These are phyloP conservation scores for Entomophthora muscae DNA, from an alignment of 371 early-diverging fungal genomes.

Conservation along the genomic window DNA sequence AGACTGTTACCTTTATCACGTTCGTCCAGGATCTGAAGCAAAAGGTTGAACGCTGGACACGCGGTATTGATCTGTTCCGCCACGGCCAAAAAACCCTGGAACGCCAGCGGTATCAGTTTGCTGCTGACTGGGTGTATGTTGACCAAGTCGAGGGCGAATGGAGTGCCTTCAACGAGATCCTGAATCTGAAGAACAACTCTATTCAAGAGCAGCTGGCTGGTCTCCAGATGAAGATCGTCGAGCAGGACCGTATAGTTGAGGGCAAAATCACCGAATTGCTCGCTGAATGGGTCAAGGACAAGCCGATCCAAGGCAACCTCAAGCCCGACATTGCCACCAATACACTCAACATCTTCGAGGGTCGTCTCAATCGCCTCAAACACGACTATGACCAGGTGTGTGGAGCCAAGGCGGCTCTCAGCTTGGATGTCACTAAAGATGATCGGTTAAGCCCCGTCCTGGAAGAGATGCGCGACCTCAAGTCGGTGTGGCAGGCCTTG, in stretches of 20 bases:
- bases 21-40: constrained; percentile 87
- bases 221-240: constrained; percentile 74
- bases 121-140: constrained; percentile 84
- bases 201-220: constrained; percentile 83
- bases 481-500: constrained; percentile 83
- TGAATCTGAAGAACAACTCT: constrained; percentile 73
- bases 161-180: constrained; percentile 89
- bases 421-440: constrained; percentile 48
- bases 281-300: constrained; percentile 83
- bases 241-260: constrained; percentile 74
- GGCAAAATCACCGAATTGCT: constrained; percentile 69
- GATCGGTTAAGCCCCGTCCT: constrained; percentile 71
- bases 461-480: constrained; percentile 86
- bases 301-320: constrained; percentile 87
- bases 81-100: constrained; percentile 86
- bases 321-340: constrained; percentile 71
- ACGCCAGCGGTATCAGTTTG: constrained; percentile 85
- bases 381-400: constrained; percentile 78
- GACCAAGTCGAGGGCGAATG: constrained; percentile 96
- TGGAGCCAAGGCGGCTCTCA: constrained; percentile 87
- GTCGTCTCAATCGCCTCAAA: constrained; percentile 58
- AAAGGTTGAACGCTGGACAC: constrained; percentile 64
- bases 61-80: constrained; percentile 69
- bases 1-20: constrained; percentile 88
- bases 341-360: constrained; percentile 70